Percentiles rank a stretch among this genome's conserved stretches.
Conservation (phyloP, 1,284 basidiomycete species). For the Ganoderma multipileum region DNA sequence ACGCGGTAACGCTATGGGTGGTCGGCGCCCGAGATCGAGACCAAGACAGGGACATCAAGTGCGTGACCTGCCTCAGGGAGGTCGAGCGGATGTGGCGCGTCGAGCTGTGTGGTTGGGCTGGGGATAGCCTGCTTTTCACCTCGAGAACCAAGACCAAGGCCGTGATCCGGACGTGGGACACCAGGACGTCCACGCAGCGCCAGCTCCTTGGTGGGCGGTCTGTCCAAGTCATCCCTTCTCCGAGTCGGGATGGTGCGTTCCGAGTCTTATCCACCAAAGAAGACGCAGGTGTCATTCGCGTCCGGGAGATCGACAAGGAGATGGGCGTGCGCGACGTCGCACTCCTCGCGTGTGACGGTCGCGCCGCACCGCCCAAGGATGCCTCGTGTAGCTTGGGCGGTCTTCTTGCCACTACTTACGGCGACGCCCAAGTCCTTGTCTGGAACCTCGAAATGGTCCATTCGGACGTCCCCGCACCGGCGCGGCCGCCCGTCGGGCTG, state of each 20-base stretch:
- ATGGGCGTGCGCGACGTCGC: background rate
- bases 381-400: background rate
- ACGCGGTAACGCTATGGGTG: background rate
- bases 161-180: background rate
- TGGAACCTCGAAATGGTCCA: background rate
- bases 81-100: constrained; percentile 2
- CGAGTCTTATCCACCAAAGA: background rate
- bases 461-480: background rate
- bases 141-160: background rate
- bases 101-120: background rate
- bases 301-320: background rate
- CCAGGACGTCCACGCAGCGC: background rate
- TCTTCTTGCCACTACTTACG: background rate
- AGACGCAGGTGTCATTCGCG: background rate
- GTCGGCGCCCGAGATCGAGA: background rate
- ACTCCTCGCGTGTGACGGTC: background rate
- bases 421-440: background rate
- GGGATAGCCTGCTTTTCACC: background rate
- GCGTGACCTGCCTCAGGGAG: background rate
- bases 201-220: background rate
- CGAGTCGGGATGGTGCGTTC: background rate
- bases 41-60: background rate
- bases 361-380: background rate
- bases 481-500: background rate
- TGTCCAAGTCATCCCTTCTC: background rate